A percentile compares a stretch with the other conserved stretches of the same genome.
Evolutionary conservation across 441 rosid genomes (phyloP).

Genomic region (Metrosideros polymorpha): DNA sequence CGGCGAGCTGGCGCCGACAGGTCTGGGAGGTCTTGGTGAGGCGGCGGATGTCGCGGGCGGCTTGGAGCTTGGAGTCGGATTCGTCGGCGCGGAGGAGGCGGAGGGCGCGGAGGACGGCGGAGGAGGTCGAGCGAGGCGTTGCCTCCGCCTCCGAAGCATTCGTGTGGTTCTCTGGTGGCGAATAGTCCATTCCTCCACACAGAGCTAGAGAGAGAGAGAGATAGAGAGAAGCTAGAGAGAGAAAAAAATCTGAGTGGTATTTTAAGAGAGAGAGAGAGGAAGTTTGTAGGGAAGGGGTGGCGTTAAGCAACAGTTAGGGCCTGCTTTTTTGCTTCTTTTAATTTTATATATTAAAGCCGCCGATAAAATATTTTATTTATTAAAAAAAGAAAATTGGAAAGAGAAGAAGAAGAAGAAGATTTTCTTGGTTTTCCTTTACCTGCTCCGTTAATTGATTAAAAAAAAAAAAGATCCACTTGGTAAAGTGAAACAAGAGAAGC

Average conservation of each 20-base stretch:
- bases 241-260: neutral
- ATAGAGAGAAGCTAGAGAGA: neutral
- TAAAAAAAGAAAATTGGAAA: neutral
- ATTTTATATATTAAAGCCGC: neutral
- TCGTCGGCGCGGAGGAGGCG: conserved; percentile 40
- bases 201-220: neutral
- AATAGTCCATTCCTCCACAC: conserved; percentile 1
- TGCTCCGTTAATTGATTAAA: neutral
- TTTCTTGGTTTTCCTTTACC: neutral
- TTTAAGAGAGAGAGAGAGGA: neutral
- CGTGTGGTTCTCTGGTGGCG: conserved; percentile 3
- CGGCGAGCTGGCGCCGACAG: conserved; percentile 71
- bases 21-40: conserved; percentile 78
- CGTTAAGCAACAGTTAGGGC: conserved; percentile 6
- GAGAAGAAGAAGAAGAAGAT: neutral
- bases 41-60: conserved; percentile 82
- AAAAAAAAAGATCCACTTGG: neutral
- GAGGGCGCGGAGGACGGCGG: conserved; percentile 18
- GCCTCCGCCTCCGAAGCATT: neutral
- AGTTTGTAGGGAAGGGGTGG: neutral
- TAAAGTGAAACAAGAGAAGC: neutral
- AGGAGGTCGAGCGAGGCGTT: neutral
- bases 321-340: neutral
- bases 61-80: conserved; percentile 47
- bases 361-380: neutral